Percentiles rank a stretch among this genome's conserved stretches.
These are phyloP conservation scores for Cladophialophora yegresii DNA, from an alignment of 2,329 filamentous ascomycete species.

Conservation along the genomic window DNA sequence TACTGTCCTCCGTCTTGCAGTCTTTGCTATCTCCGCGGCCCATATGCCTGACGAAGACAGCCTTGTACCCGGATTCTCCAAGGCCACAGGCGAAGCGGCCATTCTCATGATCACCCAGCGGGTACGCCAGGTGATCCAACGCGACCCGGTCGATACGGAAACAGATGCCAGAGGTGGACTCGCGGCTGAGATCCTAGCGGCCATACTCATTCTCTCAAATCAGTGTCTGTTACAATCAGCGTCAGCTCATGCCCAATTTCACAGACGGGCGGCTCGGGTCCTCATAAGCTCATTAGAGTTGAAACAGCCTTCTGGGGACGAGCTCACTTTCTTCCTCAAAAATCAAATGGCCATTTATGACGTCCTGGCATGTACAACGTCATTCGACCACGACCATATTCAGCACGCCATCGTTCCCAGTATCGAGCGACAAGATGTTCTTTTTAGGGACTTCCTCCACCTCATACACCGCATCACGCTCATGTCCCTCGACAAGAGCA, in stretches of 20 bases:
- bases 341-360: constrained; percentile 12
- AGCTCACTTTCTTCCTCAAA: constrained; percentile 10
- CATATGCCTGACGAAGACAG: not conserved
- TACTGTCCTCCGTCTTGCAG: not conserved
- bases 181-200: not conserved
- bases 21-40: not conserved
- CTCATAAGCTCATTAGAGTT: not conserved
- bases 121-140: not conserved
- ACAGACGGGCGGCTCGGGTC: not conserved
- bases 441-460: not conserved
- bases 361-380: constrained; percentile 13
- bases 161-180: not conserved
- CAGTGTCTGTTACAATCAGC: not conserved
- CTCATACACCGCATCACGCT: not conserved
- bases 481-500: not conserved
- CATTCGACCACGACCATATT: constrained; percentile 9
- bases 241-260: not conserved
- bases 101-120: not conserved
- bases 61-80: not conserved
- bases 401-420: constrained; percentile 4
- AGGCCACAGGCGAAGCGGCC: not conserved
- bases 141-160: not conserved
- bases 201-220: not conserved
- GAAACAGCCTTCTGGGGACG: not conserved
- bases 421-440: constrained; percentile 3